A percentile compares a stretch with the other conserved stretches of the same genome.
phyloP scores from a whole-genome alignment of 139 green algal genomes.

The Marvania coccoides region DNA sequence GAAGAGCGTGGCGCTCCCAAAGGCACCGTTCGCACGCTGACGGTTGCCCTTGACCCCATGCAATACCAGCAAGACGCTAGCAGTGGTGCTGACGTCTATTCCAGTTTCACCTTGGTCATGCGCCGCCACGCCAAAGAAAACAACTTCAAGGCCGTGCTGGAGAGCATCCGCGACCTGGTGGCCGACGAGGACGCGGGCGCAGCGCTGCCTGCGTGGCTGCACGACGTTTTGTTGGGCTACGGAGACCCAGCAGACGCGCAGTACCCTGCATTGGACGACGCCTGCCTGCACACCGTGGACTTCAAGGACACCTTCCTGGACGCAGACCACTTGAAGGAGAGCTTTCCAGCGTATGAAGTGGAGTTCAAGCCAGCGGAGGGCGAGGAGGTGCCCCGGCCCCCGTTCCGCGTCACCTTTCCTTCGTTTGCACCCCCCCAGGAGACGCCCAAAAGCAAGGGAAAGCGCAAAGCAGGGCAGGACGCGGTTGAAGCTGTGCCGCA shows the following conservation, averaged over 20 bases:
- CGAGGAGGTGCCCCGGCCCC: slow-evolving; percentile 28
- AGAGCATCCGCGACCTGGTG: slow-evolving; percentile 92
- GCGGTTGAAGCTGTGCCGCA: slow-evolving; percentile 3
- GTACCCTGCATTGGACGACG: slow-evolving; percentile 48
- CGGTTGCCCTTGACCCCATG: slow-evolving; percentile 80
- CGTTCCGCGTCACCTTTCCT: slow-evolving; percentile 85
- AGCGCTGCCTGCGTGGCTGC: slow-evolving; percentile 83
- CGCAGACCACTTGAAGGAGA: slow-evolving; percentile 68
- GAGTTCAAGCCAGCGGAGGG: slow-evolving; percentile 13
- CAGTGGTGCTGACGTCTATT: slow-evolving; percentile 69
- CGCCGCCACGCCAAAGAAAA: slow-evolving; percentile 91
- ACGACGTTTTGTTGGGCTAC: slow-evolving; percentile 97
- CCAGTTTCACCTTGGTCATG: slow-evolving; percentile 84
- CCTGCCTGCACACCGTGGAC: slow-evolving; percentile 62
- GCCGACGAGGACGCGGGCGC: slow-evolving; percentile 52
- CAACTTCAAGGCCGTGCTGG: slow-evolving; percentile 98
- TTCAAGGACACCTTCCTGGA: slow-evolving; percentile 97
- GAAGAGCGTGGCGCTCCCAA: slow-evolving; percentile 49
- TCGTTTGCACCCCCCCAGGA: not conserved
- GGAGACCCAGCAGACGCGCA: slow-evolving; percentile 79
- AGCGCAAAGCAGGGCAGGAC: slow-evolving; percentile 21
- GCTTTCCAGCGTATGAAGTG: slow-evolving; percentile 74
- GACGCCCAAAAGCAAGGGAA: slow-evolving; percentile 1
- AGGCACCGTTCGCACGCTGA: slow-evolving; percentile 68
- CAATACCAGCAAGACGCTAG: slow-evolving; percentile 89